Conservation (phyloP, 768 basidiomycete species). For the Kondoa subrosea region DNA sequence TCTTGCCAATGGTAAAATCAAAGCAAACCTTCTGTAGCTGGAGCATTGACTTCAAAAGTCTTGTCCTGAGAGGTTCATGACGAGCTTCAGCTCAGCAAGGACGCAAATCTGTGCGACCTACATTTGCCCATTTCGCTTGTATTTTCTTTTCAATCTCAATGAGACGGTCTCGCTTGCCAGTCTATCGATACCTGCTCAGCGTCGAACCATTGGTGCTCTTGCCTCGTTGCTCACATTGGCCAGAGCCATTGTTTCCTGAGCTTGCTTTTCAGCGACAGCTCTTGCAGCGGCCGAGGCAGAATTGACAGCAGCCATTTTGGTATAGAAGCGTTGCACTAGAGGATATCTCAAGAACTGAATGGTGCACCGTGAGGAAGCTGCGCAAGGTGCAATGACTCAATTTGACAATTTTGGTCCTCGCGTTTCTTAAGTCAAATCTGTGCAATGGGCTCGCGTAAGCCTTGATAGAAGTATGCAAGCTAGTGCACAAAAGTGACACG, state of each 20-base stretch:
- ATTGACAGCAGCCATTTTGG: neutral
- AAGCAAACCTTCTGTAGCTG: conserved; percentile 43
- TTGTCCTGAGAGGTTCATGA: no score
- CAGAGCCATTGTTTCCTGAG: neutral
- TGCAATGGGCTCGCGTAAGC: no score
- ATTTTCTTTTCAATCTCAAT: neutral
- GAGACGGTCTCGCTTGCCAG: neutral
- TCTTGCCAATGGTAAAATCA: conserved; percentile 25
- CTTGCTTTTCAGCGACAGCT: neutral
- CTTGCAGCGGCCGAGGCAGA: neutral
- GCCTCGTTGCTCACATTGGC: neutral
- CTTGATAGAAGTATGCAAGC: no score
- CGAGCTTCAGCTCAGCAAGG: no score
- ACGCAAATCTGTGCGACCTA: no score
- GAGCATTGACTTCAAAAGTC: conserved; percentile 72
- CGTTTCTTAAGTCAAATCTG: no score
- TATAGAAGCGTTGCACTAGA: neutral
- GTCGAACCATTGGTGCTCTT: neutral
- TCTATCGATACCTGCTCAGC: neutral
- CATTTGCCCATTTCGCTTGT: neutral
- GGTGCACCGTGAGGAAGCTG: no score
- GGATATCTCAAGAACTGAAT: neutral
- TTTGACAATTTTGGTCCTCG: no score
- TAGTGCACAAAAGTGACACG: no score
- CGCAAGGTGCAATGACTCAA: no score